Evolutionary conservation across 192 early-diverging fungal species (phyloP).

Genomic region (Linnemannia elongata): DNA sequence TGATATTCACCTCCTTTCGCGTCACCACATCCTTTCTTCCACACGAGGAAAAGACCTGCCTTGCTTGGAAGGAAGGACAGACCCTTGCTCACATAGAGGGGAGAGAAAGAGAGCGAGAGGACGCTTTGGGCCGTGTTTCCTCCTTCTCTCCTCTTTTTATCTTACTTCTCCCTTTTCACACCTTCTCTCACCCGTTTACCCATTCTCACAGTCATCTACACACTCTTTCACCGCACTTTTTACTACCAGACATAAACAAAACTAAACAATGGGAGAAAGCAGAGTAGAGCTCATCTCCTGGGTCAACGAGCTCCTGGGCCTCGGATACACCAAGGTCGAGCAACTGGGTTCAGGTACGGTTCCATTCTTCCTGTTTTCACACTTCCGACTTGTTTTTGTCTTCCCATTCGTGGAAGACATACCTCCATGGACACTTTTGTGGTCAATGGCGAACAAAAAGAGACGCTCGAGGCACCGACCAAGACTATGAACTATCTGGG

Average conservation of each 20-base stretch:
- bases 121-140: background rate
- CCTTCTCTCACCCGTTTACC: background rate
- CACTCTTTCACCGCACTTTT: background rate
- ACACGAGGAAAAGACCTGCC: background rate
- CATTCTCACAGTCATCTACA: background rate
- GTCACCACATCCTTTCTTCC: conserved; percentile 19
- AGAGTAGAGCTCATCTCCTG: conserved; percentile 92
- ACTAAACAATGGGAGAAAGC: conserved; percentile 81
- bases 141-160: background rate
- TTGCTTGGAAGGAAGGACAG: background rate
- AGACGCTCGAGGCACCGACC: too few species aligned
- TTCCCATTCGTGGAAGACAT: too few species aligned
- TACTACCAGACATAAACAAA: background rate
- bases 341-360: conserved; percentile 89
- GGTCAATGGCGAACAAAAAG: too few species aligned
- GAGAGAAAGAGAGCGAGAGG: background rate
- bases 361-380: background rate
- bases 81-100: background rate
- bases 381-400: too few species aligned
- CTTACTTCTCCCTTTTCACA: conserved; percentile 8
- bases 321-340: conserved; percentile 94
- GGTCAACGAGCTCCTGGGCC: conserved; percentile 93
- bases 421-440: too few species aligned
- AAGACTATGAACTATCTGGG: too few species aligned
- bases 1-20: conserved; percentile 20